A percentile compares a stretch with the other conserved stretches of the same genome.
Evolutionary conservation across 257 asterid genomes (phyloP).

Genomic region (Solanum lignicaule): DNA sequence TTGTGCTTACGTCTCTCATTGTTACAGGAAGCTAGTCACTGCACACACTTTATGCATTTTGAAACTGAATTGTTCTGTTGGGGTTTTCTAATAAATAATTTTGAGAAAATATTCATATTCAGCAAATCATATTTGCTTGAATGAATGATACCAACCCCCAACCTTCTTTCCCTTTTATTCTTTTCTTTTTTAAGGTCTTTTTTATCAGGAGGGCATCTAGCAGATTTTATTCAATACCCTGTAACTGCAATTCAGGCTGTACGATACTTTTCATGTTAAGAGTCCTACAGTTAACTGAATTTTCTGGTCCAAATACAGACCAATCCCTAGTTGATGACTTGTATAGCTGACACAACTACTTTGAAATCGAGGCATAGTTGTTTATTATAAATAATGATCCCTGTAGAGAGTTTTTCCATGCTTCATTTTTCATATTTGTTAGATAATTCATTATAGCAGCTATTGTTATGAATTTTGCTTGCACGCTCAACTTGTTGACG

Average conservation of each 20-base stretch:
- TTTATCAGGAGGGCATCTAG: not conserved
- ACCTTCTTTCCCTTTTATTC: not conserved
- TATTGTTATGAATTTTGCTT: not conserved
- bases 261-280: not conserved
- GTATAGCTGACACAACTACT: not conserved
- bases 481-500: not conserved
- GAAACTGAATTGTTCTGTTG: not conserved
- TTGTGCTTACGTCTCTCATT: not conserved
- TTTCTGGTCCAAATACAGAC: not conserved
- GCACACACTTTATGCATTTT: not conserved
- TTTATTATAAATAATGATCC: not conserved
- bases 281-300: not conserved
- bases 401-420: not conserved
- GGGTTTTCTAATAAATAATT: not conserved
- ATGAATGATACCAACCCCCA: not conserved
- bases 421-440: not conserved
- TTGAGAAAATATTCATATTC: not conserved
- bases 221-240: not conserved
- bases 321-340: not conserved
- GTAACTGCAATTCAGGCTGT: not conserved
- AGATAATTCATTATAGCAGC: not conserved
- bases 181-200: not conserved
- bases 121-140: not conserved
- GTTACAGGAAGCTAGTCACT: not conserved
- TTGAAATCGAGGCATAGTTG: not conserved